Base-by-base conservation (phyloP, 1,284 basidiomycete species). In the Trametes polyzona region DNA sequence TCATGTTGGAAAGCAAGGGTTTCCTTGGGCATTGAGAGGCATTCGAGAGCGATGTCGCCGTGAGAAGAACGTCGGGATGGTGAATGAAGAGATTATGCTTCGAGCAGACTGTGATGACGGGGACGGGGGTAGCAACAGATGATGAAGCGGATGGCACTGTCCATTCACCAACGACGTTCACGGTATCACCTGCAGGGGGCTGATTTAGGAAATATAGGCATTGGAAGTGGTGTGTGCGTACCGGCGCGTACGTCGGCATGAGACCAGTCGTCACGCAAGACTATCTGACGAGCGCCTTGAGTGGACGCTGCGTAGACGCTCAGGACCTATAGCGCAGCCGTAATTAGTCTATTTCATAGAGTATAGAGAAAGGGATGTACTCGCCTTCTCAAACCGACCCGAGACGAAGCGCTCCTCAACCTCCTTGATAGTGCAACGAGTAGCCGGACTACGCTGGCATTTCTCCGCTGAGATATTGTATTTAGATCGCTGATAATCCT, bases 1-100 rank as follows among this genome's bases (percentile, higher is more conserved):
- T 78, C 61, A 82, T 73, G 14, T 74, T 73, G 10, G 88, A 83
- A 1, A 98, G 75, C 16, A 97, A 77, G 1, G 95, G 92, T 68
- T 89, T 91, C 14, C 96, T 86, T 7, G 84, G 75, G 69, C 96
- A 98, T 59, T 88, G 84, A 3, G 90, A 80, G 0, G 94, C 86
- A 58, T 86, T 90, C 3, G 94, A 88, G 21, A 97, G 85, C 0
- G 91, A 83, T 0, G 95, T 96, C 36, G 93, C 90, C 1, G 95
- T 95, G 43, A 97, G 73, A 47, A 98, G 87, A 41, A 93, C 75
- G 71, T 98, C 96, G 1, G 95, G 95, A 67, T 97, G 93, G 40
- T 88, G 86, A 58, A 98, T 88, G 54, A 97, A 73, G 37, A 87
- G 71, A 67, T 91, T 89, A 4, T 74, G 61, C 44, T 78, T 77